phyloP scores from a whole-genome alignment of 176 grass and related monocot genomes.

The Phoenix roebelenii region DNA sequence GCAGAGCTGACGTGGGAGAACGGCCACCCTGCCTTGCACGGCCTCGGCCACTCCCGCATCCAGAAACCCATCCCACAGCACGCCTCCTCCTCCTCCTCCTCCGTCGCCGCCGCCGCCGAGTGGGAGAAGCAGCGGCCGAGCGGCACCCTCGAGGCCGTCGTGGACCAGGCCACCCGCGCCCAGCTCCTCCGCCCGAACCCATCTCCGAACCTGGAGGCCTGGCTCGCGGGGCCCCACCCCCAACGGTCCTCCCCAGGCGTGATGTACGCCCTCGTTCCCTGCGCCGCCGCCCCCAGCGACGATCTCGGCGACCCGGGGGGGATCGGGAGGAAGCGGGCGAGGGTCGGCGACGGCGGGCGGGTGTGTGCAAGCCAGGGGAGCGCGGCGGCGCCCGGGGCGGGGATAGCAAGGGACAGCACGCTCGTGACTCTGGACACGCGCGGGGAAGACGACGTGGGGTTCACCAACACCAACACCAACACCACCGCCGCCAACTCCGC shows the following conservation, averaged over 20 bases:
- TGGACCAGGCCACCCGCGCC: constrained; percentile 47
- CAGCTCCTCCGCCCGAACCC: constrained; percentile 12
- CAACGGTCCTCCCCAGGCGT: not conserved
- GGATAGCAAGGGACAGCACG: constrained; percentile 25
- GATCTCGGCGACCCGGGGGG: not conserved
- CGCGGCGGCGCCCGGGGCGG: constrained; percentile 10
- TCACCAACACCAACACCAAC: constrained; percentile 34
- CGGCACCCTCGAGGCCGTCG: constrained; percentile 84
- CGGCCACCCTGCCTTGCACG: constrained; percentile 70
- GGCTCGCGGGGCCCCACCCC: not conserved
- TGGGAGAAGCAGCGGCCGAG: not conserved
- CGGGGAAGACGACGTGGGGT: constrained; percentile 13
- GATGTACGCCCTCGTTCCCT: constrained; percentile 61
- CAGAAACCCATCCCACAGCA: constrained; percentile 28
- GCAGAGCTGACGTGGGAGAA: constrained; percentile 92
- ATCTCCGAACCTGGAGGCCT: not conserved
- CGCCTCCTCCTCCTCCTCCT: constrained; percentile 1
- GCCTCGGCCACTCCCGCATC: constrained; percentile 25
- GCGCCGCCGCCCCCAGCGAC: constrained; percentile 7
- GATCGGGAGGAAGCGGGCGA: constrained; percentile 29
- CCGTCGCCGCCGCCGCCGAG: not conserved
- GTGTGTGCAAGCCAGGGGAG: constrained; percentile 75
- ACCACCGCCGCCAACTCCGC: constrained; percentile 57
- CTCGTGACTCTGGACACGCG: constrained; percentile 38
- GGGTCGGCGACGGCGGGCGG: constrained; percentile 28